These are phyloP conservation scores for Trametes villosa DNA, from an alignment of 768 basidiomycete genomes.

Conservation along the genomic window DNA sequence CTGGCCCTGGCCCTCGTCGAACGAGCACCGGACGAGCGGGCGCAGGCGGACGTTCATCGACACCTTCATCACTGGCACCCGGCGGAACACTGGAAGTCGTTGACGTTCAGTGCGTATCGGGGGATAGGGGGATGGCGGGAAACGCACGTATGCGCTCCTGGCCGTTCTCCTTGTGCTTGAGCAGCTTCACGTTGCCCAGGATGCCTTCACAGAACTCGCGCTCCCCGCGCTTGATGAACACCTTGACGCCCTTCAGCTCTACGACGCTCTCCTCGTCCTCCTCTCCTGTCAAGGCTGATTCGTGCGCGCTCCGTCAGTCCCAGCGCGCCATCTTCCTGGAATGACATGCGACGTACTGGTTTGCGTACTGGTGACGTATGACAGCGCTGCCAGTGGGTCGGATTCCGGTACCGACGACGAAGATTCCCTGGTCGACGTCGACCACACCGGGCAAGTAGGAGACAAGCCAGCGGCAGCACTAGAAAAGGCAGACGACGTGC, in stretches of 20 bases:
- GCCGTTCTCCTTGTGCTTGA: conserved; percentile 46
- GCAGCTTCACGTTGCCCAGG: conserved; percentile 62
- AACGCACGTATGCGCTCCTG: conserved; percentile 55
- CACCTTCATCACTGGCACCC: conserved; percentile 71
- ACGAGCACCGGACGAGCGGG: conserved; percentile 60
- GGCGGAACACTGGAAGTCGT: conserved; percentile 58
- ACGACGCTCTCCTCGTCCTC: conserved; percentile 61
- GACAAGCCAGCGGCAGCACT: background rate
- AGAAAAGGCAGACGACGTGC: conserved; percentile 24
- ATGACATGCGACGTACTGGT: conserved; percentile 16
- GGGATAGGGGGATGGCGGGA: background rate
- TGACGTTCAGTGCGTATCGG: conserved; percentile 6
- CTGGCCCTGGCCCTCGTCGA: conserved; percentile 56
- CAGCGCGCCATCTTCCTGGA: too few relatives aligned
- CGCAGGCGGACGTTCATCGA: conserved; percentile 67
- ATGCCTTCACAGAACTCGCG: conserved; percentile 64
- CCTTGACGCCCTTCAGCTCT: conserved; percentile 64
- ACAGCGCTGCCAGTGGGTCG: conserved; percentile 26
- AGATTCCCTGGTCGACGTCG: background rate
- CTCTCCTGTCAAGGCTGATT: conserved; percentile 60
- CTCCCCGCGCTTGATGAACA: conserved; percentile 58
- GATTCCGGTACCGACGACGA: background rate
- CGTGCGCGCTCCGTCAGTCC: too few relatives aligned
- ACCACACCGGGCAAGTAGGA: conserved; percentile 18
- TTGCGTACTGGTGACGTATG: conserved; percentile 17